Evolutionary conservation across 495 filamentous ascomycete genomes (phyloP).

Genomic region (Xylaria sp.): DNA sequence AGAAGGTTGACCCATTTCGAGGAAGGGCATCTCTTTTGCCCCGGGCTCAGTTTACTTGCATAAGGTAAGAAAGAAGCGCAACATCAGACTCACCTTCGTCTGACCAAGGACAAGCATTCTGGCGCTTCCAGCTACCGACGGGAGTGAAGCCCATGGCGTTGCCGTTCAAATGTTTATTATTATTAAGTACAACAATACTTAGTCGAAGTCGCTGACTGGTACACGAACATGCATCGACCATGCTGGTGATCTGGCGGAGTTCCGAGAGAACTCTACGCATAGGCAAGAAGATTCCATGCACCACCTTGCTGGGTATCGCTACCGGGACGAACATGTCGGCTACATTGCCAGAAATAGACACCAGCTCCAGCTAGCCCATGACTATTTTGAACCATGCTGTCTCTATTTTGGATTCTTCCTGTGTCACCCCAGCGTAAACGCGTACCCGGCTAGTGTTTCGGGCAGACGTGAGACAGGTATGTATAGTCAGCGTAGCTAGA

Average conservation of each 20-base stretch:
- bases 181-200: no score
- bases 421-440: not conserved
- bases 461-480: not conserved
- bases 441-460: not conserved
- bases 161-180: not conserved
- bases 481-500: not conserved
- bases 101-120: not conserved
- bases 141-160: not conserved
- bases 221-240: not conserved
- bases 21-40: not conserved
- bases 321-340: not conserved
- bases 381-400: conserved; percentile 7
- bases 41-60: not conserved
- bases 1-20: no score
- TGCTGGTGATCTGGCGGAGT: not conserved
- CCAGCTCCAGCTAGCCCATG: not conserved
- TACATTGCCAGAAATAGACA: conserved; percentile 10
- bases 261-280: not conserved
- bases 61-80: not conserved
- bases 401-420: not conserved
- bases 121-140: not conserved
- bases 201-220: not conserved
- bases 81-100: not conserved
- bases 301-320: not conserved
- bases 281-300: conserved; percentile 11